Conservation (phyloP, 2,329 filamentous ascomycete species). For the Fusarium odoratissimum region DNA sequence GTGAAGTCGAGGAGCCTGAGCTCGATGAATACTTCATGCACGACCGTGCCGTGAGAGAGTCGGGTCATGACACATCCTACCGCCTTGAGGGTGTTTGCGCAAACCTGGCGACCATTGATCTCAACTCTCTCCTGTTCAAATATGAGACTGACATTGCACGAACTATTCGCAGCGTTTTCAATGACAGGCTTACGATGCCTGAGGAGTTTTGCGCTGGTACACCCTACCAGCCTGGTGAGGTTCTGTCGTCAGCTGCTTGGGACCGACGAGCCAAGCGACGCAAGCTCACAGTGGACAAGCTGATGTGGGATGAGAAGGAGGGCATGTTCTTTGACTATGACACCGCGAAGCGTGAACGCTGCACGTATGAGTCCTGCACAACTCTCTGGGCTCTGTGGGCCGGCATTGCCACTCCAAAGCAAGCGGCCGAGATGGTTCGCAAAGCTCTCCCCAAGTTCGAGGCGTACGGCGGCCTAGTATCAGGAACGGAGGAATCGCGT, state of each 20-base stretch:
- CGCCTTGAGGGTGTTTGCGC: conserved; percentile 89
- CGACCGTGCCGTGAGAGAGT: conserved; percentile 94
- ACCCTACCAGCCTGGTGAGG: conserved; percentile 70
- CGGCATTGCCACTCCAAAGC: conserved; percentile 83
- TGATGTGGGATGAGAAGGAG: conserved; percentile 90
- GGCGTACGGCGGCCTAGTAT: conserved; percentile 85
- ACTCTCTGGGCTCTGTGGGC: conserved; percentile 99
- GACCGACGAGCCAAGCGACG: conserved; percentile 87
- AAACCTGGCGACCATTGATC: conserved; percentile 90
- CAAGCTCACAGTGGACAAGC: conserved; percentile 88
- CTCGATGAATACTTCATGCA: conserved; percentile 96
- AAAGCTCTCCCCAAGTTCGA: conserved; percentile 90
- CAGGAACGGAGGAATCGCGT: conserved; percentile 89
- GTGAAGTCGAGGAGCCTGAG: conserved; percentile 82
- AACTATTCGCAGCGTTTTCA: conserved; percentile 85
- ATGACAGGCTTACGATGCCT: conserved; percentile 84
- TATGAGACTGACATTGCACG: conserved; percentile 95
- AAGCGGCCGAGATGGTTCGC: conserved; percentile 85
- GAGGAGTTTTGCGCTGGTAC: conserved; percentile 80
- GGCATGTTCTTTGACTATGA: conserved; percentile 99
- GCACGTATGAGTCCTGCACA: conserved; percentile 88
- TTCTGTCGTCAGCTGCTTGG: conserved; percentile 89
- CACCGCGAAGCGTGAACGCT: conserved; percentile 82
- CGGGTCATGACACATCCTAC: conserved; percentile 96
- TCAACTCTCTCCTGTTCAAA: conserved; percentile 96